Conservation (phyloP, 2,329 filamentous ascomycete species). For the Knoxdaviesia capensis region DNA sequence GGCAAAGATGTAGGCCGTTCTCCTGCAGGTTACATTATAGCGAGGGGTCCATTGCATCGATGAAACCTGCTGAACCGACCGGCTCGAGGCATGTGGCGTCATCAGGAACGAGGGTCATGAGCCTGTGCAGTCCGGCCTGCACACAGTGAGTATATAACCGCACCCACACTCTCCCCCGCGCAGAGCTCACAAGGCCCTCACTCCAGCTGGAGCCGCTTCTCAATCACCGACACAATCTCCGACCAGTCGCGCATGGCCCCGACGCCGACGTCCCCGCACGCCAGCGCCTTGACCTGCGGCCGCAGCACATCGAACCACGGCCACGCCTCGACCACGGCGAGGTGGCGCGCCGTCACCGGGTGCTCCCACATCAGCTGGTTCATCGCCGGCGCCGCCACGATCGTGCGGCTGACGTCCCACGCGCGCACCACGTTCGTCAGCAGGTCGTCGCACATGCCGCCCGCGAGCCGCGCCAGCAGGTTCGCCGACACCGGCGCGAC, state of each 20-base stretch:
- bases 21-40: no score
- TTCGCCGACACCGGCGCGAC: slow-evolving; percentile 73
- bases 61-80: no score
- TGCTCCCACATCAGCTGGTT: slow-evolving; percentile 84
- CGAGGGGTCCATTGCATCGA: no score
- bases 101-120: no score
- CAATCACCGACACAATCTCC: slow-evolving; percentile 47
- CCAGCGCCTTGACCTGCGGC: slow-evolving; percentile 58
- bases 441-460: slow-evolving; percentile 60
- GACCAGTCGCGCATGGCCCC: slow-evolving; percentile 74
- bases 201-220: no score
- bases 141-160: no score
- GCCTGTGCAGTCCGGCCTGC: no score
- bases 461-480: slow-evolving; percentile 62
- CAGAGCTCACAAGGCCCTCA: no score
- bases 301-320: slow-evolving; percentile 51
- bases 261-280: slow-evolving; percentile 66
- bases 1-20: no score
- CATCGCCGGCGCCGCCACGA: slow-evolving; percentile 67
- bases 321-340: slow-evolving; percentile 43
- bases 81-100: no score
- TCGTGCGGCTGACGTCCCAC: slow-evolving; percentile 67
- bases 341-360: slow-evolving; percentile 56
- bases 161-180: no score
- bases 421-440: slow-evolving; percentile 58